Percentiles rank a stretch among this genome's conserved stretches.
These are phyloP conservation scores for Pseudogymnoascus sp. DNA, from an alignment of 2,329 filamentous ascomycete genomes.

Conservation along the genomic window DNA sequence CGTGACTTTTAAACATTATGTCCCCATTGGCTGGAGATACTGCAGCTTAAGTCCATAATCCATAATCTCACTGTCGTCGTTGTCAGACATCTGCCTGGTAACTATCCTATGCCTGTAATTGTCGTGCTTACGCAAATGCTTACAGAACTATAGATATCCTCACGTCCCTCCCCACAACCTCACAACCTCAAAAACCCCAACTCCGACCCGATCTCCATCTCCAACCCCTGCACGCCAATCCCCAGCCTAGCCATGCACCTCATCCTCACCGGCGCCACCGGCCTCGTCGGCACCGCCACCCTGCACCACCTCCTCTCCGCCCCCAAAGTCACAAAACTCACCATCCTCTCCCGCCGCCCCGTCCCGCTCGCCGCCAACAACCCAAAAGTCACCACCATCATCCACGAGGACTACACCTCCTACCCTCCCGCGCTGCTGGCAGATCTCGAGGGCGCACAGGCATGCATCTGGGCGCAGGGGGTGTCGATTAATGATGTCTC, in stretches of 20 bases:
- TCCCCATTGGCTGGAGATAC: background rate
- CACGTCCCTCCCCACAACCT: background rate
- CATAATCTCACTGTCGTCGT: background rate
- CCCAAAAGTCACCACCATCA: constrained; percentile 56
- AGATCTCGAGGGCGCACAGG: constrained; percentile 56
- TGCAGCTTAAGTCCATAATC: background rate
- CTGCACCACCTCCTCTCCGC: constrained; percentile 55
- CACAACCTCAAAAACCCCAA: background rate
- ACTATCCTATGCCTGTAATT: background rate
- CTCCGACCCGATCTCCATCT: background rate
- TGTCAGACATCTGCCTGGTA: background rate
- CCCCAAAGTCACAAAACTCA: constrained; percentile 51
- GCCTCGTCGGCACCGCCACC: constrained; percentile 54
- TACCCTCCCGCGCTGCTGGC: constrained; percentile 53
- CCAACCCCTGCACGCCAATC: background rate
- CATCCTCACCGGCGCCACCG: constrained; percentile 62
- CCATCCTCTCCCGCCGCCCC: constrained; percentile 59
- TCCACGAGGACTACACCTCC: constrained; percentile 58
- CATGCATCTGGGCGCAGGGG: constrained; percentile 69
- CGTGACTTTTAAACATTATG: background rate
- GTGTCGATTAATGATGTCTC: constrained; percentile 53
- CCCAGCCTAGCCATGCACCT: constrained; percentile 44
- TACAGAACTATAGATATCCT: background rate
- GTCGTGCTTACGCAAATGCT: background rate
- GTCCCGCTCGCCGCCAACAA: constrained; percentile 57